Conservation (phyloP, 306 rosid species). For the Pterocarpus santalinus region DNA sequence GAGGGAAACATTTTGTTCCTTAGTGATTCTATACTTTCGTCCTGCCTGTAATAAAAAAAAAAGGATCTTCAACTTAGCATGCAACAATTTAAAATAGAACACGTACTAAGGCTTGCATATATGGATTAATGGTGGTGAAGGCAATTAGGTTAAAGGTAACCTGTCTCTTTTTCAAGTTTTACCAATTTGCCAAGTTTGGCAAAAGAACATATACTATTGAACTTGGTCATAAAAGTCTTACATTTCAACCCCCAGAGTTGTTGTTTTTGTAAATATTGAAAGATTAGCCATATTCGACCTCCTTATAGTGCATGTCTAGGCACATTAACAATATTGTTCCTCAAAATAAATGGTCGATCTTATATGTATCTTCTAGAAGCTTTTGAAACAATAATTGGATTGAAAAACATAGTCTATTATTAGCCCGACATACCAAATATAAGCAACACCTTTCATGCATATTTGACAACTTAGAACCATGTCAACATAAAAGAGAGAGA, state of each 20-base stretch:
- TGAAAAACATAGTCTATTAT: neutral
- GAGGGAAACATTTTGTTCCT: constrained; percentile 76
- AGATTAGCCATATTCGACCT: neutral
- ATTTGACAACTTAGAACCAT: neutral
- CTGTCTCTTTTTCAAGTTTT: too few relatives aligned
- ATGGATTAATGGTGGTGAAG: neutral
- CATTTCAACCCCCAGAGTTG: neutral
- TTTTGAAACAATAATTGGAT: neutral
- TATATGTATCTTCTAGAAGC: neutral
- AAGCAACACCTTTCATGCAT: constrained; percentile 20
- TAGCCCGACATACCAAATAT: neutral
- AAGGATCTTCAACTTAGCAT: constrained; percentile 25
- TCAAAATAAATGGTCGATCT: neutral
- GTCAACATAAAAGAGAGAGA: neutral
- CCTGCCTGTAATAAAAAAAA: constrained; percentile 66
- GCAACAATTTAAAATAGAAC: constrained; percentile 1
- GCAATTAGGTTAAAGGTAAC: too few relatives aligned
- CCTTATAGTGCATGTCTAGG: neutral
- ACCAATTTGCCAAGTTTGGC: too few relatives aligned
- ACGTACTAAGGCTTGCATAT: neutral
- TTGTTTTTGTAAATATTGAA: neutral
- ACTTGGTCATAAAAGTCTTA: too few relatives aligned
- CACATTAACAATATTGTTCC: neutral
- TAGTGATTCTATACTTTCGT: constrained; percentile 68
- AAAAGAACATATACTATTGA: too few relatives aligned